Evolutionary conservation across 2,329 filamentous ascomycete species (phyloP), one percentile per base, ranked within the genome.

Genomic region (Chaetoscypha palmicola): DNA sequence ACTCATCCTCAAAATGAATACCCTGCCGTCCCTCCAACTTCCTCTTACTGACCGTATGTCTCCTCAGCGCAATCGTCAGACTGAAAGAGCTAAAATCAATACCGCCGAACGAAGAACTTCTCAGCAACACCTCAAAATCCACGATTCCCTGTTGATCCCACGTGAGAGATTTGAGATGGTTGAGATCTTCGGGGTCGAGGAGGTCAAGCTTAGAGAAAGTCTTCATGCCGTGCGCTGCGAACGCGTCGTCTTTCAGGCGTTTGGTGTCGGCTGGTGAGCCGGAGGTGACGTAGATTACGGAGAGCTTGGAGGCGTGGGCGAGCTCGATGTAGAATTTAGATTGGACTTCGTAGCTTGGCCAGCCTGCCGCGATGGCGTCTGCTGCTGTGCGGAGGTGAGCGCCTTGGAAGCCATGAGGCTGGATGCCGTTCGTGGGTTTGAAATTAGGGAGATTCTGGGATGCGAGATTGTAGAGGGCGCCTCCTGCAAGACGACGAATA

Each of bases 131-230:
- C 55, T 72, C 69, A 54, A 68, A 72, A 55, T 74, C 70, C 8
- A 72, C 64, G 19, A 72, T 56, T 1, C 63, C 65, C 34, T 66
- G 64, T 57, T 73, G 70, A 50, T 72, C 68, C 63, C 64, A 70
- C 5, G 57, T 63, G 32, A 73, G 52, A 10, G 36, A 38, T 5
- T 57, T 26, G 7, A 72, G 56, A n/a, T 46, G 45, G 10, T 36
- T 43, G 23, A 30, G 34, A n/a, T 43, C 40, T 28, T 47, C 40
- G 12, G 48, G 24, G 43, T 60, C 59, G 4, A 73, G 60, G 1
- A 73, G 50, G 21, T 68, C 63, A 10, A 57, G 46, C 54, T 70
- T 71, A 16, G 59, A 59, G 4, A 70, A 64, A 17, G 54, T 63
- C 7, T 68, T 48, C 38, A 11, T 14, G 5, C 60, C 51, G 9